Evolutionary conservation across 257 asterid genomes (phyloP).

Genomic region (Penstemon davidsonii): DNA sequence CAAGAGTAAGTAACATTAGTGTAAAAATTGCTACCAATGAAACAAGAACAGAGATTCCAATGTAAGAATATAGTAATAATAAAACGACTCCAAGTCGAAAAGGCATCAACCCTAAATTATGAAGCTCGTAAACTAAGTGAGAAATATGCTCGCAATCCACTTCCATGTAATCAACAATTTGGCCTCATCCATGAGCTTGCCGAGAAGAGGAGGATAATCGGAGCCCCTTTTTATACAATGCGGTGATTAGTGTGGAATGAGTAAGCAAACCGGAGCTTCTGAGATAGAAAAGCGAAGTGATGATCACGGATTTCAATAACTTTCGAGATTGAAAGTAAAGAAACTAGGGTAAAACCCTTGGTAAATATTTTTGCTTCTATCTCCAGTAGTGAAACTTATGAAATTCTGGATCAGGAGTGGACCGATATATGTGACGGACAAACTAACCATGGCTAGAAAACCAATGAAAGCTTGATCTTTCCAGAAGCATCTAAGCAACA

Average conservation of each 20-base stretch:
- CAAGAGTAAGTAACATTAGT: slow-evolving; percentile 33
- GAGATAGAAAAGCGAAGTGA: too few relatives aligned
- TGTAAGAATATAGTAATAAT: slow-evolving; percentile 42
- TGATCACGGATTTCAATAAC: too few relatives aligned
- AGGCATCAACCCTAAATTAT: slow-evolving; percentile 68
- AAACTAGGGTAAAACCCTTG: too few relatives aligned
- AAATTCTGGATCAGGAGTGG: too few relatives aligned
- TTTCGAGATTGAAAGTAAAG: too few relatives aligned
- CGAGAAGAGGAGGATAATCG: slow-evolving; percentile 54
- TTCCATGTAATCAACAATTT: slow-evolving; percentile 76
- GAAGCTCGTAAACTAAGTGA: slow-evolving; percentile 57
- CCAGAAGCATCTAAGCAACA: slow-evolving; percentile 62
- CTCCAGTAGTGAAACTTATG: too few relatives aligned
- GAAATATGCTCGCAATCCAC: slow-evolving; percentile 70
- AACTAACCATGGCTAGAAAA: slow-evolving; percentile 36
- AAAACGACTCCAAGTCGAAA: slow-evolving; percentile 55
- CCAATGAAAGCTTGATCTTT: slow-evolving; percentile 50
- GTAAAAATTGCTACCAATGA: slow-evolving; percentile 39
- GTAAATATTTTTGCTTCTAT: too few relatives aligned
- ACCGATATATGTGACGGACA: too few relatives aligned
- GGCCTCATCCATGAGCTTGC: slow-evolving; percentile 77
- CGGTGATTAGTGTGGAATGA: slow-evolving; percentile 51
- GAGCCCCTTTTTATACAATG: slow-evolving; percentile 61
- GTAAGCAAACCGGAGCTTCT: slow-evolving; percentile 61
- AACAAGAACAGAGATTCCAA: slow-evolving; percentile 49